These are phyloP conservation scores for Desmodesmus armatus DNA, from an alignment of 139 green algal genomes.

Conservation along the genomic window DNA sequence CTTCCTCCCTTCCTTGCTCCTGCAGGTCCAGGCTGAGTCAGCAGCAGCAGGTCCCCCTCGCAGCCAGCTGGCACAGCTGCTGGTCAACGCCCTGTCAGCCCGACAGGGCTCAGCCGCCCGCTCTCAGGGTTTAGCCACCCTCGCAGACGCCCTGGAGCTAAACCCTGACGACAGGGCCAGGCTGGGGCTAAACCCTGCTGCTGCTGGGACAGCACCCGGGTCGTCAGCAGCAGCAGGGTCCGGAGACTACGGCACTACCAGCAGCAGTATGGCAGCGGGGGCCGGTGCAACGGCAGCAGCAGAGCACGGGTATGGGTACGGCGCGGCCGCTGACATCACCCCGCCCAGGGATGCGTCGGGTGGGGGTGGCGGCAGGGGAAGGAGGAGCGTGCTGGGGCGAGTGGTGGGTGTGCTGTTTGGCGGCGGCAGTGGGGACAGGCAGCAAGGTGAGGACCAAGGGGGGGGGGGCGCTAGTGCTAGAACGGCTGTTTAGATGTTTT, in stretches of 20 bases:
- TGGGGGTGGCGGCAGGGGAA: neutral
- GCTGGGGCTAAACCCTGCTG: neutral
- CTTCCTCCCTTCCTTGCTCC: no score
- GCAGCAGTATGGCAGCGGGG: neutral
- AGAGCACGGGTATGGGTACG: neutral
- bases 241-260: neutral
- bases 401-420: slow-evolving; percentile 44
- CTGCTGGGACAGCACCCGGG: neutral
- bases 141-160: slow-evolving; percentile 23
- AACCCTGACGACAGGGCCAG: slow-evolving; percentile 6
- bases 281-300: slow-evolving; percentile 5
- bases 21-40: neutral
- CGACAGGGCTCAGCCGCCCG: slow-evolving; percentile 3
- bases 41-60: no score
- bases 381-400: slow-evolving; percentile 30
- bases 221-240: neutral
- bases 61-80: neutral
- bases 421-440: neutral
- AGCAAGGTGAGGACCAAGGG: no score
- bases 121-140: neutral
- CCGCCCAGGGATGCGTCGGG: neutral
- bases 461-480: no score
- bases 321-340: neutral
- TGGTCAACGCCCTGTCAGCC: neutral
- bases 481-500: no score